Evolutionary conservation across 192 early-diverging fungal species (phyloP).

Genomic region (Coemansia sp.): DNA sequence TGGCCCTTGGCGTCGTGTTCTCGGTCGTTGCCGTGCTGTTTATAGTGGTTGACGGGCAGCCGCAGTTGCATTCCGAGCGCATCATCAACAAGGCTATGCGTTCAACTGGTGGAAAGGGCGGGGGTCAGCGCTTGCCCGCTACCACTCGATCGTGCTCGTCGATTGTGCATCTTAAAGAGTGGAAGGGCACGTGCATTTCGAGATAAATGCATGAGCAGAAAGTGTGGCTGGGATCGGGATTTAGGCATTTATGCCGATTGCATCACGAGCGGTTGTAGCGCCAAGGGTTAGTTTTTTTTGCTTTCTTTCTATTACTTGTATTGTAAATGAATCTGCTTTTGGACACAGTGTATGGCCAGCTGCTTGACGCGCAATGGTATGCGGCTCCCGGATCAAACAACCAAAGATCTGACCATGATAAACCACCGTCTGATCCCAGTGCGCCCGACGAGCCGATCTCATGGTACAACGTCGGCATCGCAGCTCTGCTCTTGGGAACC

Average conservation of each 20-base stretch:
- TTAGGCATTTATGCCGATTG: background rate
- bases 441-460: conserved; percentile 38
- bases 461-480: conserved; percentile 62
- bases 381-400: conserved; percentile 1
- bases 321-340: background rate
- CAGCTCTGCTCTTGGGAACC: conserved; percentile 60
- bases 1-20: conserved; percentile 61
- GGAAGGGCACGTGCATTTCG: conserved; percentile 10
- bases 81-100: conserved; percentile 4
- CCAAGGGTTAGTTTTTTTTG: background rate
- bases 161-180: conserved; percentile 29
- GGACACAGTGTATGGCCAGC: conserved; percentile 11
- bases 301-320: background rate
- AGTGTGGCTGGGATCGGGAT: background rate
- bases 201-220: background rate
- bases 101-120: background rate
- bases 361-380: conserved; percentile 29
- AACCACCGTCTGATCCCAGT: conserved; percentile 18
- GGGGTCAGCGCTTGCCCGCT: background rate
- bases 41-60: conserved; percentile 37
- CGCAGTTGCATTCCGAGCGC: conserved; percentile 33
- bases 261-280: background rate
- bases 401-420: background rate
- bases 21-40: conserved; percentile 27
- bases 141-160: conserved; percentile 16